These are phyloP conservation scores for Backusella circina DNA, from an alignment of 192 early-diverging fungal genomes.

Conservation along the genomic window DNA sequence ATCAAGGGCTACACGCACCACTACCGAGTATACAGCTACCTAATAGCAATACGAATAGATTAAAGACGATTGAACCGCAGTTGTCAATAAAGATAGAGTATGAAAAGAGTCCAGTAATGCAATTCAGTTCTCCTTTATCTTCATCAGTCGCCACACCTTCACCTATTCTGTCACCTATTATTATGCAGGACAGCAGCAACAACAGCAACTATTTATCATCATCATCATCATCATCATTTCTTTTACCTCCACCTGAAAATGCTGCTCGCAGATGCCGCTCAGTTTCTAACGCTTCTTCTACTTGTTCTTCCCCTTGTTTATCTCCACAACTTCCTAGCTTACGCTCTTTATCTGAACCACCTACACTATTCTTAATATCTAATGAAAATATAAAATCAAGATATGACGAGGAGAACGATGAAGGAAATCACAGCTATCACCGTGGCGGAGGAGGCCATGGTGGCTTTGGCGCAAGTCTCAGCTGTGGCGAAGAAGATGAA, in stretches of 20 bases:
- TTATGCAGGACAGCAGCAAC: background rate
- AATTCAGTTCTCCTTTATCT: background rate
- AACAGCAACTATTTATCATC: background rate
- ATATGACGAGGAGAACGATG: background rate
- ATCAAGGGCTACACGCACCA: background rate
- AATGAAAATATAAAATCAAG: background rate
- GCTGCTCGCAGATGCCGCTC: slow-evolving; percentile 1
- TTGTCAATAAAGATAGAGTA: background rate
- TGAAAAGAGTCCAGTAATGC: background rate
- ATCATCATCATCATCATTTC: background rate
- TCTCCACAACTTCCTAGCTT: background rate
- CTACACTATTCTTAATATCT: background rate
- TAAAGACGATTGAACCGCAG: slow-evolving; percentile 6
- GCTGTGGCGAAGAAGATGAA: background rate
- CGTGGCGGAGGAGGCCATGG: background rate
- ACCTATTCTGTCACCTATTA: background rate
- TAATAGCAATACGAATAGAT: background rate
- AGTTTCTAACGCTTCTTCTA: slow-evolving; percentile 4
- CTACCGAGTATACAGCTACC: slow-evolving; percentile 3
- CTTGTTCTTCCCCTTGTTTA: background rate
- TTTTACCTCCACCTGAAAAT: slow-evolving; percentile 3
- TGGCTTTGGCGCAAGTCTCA: background rate
- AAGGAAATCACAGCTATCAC: background rate
- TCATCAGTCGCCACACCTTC: background rate
- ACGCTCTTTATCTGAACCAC: slow-evolving; percentile 7